Base-by-base conservation (phyloP, 805 yeast genomes). In the Candida mattraensis region DNA sequence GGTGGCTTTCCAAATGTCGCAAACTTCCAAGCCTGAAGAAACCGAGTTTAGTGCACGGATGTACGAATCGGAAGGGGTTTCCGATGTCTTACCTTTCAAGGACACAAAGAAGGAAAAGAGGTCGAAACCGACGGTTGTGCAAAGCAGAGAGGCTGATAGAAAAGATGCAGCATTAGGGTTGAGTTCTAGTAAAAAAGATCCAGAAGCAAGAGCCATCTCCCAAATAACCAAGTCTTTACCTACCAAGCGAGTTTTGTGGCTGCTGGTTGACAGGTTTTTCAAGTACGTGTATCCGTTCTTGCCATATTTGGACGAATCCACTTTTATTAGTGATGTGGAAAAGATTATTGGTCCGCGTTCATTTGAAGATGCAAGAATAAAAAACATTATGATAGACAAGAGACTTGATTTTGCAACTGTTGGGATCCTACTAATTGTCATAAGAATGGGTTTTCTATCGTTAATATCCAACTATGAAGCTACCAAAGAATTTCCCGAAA, bases 401-500 rank as follows among this genome's bases (percentile, higher is more conserved):
- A 61, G 72, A 48, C 48, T 72, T 24, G 80, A 74, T 46, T 66
- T 74, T 42, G 77, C 79, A 1, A 47, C 54, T 7, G 33, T 72
- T 17, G 81, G 80, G 1, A 56, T 64, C 1, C 45, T 76, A n/a
- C 52, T 76, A 29, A 51, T 71, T 7, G 57, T 74, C 3, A 43
- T 76, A 27, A 56, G 78, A 39, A 44, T 76, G 19, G 52, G 75
- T 0, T 70, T 64, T 44, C 46, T 70, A 12, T 64, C 74, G 2
- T 51, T 70, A 9, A 54, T 67, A 15, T 52, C 63, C 5, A 56
- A 53, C 35, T 35, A 40, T n/a, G 56, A 35, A 19, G 58, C 56
- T 7, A 55, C 41, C 13, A 20, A 18, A 4, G 43, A 28, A 18
- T 54, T 44, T 1, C 64, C 54, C 35, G 39, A 27, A 51, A 48